Evolutionary conservation across 345 rosid species (phyloP).

Genomic region (Heritiera littoralis): DNA sequence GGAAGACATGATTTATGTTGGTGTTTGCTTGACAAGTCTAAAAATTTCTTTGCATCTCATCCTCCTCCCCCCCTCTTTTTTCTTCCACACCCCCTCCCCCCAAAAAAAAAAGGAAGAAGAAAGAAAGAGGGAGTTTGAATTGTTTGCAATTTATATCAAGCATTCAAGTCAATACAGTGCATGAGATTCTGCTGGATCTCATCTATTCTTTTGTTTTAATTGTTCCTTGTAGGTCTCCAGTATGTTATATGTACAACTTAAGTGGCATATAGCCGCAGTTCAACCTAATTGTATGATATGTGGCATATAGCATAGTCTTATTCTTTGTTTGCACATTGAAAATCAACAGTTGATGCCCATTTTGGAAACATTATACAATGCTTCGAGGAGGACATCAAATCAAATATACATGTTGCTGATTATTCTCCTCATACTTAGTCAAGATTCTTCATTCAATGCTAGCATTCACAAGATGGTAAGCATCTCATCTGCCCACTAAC

Average conservation of each 20-base stretch:
- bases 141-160: background rate
- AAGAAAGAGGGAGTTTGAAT: background rate
- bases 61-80: background rate
- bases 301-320: background rate
- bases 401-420: constrained; percentile 97
- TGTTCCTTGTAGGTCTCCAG: background rate
- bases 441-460: constrained; percentile 92
- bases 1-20: too few species aligned
- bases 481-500: constrained; percentile 14
- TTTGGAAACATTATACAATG: constrained; percentile 83
- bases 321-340: constrained; percentile 28
- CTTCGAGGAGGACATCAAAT: constrained; percentile 86
- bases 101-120: background rate
- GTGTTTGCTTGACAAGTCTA: background rate
- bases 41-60: background rate
- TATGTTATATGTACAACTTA: background rate
- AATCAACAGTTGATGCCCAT: constrained; percentile 87
- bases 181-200: background rate
- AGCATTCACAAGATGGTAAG: constrained; percentile 92
- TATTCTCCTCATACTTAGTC: constrained; percentile 95
- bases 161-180: background rate
- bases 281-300: background rate
- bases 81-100: background rate
- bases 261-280: too few species aligned
- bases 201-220: background rate